These are phyloP conservation scores for Ceratocystis destructans DNA, from an alignment of 2,329 filamentous ascomycete species.

Conservation along the genomic window DNA sequence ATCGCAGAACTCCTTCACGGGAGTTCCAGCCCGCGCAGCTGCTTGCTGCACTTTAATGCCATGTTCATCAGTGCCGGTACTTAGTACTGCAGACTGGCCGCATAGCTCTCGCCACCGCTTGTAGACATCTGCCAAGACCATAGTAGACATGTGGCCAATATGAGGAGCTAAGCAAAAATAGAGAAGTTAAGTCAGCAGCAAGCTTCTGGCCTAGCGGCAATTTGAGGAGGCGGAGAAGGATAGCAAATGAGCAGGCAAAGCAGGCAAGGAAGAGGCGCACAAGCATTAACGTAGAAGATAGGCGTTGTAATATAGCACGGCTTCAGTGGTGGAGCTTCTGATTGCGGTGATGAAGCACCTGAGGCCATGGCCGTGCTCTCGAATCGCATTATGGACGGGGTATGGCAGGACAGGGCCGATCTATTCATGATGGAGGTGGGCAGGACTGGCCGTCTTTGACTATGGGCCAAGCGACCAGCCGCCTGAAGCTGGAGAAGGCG, in stretches of 20 bases:
- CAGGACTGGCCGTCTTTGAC: background rate
- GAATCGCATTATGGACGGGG: background rate
- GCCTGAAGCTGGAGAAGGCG: background rate
- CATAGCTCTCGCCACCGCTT: slow-evolving; percentile 81
- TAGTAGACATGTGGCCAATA: slow-evolving; percentile 85
- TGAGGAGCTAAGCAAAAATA: slow-evolving; percentile 54
- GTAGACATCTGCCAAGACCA: slow-evolving; percentile 78
- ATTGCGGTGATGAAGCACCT: background rate
- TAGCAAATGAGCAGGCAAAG: background rate
- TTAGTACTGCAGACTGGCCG: slow-evolving; percentile 56
- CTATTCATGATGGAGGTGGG: background rate
- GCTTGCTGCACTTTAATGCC: slow-evolving; percentile 94
- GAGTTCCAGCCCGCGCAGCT: slow-evolving; percentile 53
- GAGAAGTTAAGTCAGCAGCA: background rate
- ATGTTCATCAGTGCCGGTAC: slow-evolving; percentile 93
- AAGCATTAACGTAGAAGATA: slow-evolving; percentile 97
- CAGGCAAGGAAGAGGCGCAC: slow-evolving; percentile 31
- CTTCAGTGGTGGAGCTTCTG: slow-evolving; percentile 35
- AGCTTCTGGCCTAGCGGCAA: background rate
- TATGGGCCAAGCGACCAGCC: background rate
- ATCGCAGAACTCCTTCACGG: slow-evolving; percentile 80
- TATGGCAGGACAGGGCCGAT: background rate
- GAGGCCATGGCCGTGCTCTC: background rate
- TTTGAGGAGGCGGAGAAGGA: background rate
- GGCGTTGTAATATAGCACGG: slow-evolving; percentile 92